Evolutionary conservation across 164 flowering plant species (phyloP).

Genomic region (Akebia trifoliata): DNA sequence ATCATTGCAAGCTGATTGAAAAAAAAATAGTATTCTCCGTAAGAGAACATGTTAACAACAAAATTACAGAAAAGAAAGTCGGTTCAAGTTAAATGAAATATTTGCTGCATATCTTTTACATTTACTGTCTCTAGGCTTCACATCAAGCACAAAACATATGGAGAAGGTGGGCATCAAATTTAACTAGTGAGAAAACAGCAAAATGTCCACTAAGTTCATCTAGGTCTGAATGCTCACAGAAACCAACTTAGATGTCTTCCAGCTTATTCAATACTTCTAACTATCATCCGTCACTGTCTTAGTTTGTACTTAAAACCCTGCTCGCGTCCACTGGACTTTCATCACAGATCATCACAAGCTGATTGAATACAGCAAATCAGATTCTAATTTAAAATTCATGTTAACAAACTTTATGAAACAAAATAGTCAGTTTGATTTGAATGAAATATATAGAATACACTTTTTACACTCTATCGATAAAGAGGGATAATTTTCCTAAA

Average conservation of each 20-base stretch:
- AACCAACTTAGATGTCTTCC: slow-evolving; percentile 23
- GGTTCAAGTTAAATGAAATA: neutral
- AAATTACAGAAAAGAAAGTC: neutral
- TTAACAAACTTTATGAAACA: neutral
- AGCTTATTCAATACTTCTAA: slow-evolving; percentile 29
- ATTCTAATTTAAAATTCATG: slow-evolving; percentile 10
- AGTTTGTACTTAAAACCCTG: slow-evolving; percentile 24
- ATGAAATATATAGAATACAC: neutral
- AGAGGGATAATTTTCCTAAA: neutral
- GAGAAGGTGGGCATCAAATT: slow-evolving; percentile 8
- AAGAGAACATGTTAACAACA: slow-evolving; percentile 2
- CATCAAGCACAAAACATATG: slow-evolving; percentile 7
- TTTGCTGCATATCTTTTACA: slow-evolving; percentile 4
- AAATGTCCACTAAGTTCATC: slow-evolving; percentile 11
- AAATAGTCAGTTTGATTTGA: neutral
- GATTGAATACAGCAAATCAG: slow-evolving; percentile 36
- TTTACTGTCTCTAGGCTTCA: slow-evolving; percentile 8
- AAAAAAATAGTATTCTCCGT: slow-evolving; percentile 20
- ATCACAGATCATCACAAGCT: slow-evolving; percentile 67
- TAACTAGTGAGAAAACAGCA: neutral
- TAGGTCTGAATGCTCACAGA: slow-evolving; percentile 17
- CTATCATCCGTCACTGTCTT: slow-evolving; percentile 25
- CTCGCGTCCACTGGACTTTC: slow-evolving; percentile 31
- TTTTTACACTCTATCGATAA: neutral
- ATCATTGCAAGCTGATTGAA: slow-evolving; percentile 40